These are phyloP conservation scores for Fusarium compactum DNA, from an alignment of 2,329 filamentous ascomycete genomes.

Conservation along the genomic window DNA sequence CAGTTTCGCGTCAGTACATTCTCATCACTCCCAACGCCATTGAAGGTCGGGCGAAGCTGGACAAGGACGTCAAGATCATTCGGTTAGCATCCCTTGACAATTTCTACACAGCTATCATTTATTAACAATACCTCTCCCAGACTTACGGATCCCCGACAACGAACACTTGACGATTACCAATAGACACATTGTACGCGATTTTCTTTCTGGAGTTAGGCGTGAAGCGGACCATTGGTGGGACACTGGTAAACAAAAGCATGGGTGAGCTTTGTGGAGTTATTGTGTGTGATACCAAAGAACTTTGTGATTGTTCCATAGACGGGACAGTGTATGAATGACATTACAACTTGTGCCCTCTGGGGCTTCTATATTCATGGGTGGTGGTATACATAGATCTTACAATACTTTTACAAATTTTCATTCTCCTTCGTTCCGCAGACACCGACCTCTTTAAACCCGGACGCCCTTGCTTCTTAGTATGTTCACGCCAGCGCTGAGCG, in stretches of 20 bases:
- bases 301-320: constrained; percentile 16
- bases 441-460: constrained; percentile 69
- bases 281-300: constrained; percentile 19
- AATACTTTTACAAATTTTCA: constrained; percentile 43
- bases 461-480: constrained; percentile 88
- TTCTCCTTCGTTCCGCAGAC: not conserved
- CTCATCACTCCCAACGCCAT: constrained; percentile 95
- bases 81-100: constrained; percentile 60
- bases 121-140: constrained; percentile 53
- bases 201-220: constrained; percentile 24
- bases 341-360: constrained; percentile 28
- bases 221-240: constrained; percentile 13
- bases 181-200: constrained; percentile 11
- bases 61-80: constrained; percentile 82
- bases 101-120: not conserved
- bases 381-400: constrained; percentile 44
- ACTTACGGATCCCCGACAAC: constrained; percentile 70
- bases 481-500: constrained; percentile 80
- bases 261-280: constrained; percentile 20
- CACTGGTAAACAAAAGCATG: constrained; percentile 20
- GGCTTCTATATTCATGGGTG: constrained; percentile 30
- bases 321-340: constrained; percentile 14
- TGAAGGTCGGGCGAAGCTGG: constrained; percentile 66
- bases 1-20: constrained; percentile 93
- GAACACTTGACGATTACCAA: constrained; percentile 52